A percentile compares a stretch with the other conserved stretches of the same genome.
These are phyloP conservation scores for Lentithecium fluviatile DNA, from an alignment of 495 filamentous ascomycete genomes.

Conservation along the genomic window DNA sequence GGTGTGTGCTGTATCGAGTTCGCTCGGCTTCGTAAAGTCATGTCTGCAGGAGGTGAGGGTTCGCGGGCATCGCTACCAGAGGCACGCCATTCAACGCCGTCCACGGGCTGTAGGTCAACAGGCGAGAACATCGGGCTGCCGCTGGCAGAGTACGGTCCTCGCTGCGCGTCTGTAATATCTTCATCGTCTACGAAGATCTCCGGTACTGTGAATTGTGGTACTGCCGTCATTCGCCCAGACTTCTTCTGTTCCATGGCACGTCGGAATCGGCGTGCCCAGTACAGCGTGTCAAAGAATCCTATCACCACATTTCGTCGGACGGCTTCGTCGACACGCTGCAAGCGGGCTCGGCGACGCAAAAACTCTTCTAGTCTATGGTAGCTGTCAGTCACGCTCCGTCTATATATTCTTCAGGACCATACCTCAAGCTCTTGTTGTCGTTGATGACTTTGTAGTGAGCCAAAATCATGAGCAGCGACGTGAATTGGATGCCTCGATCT, in stretches of 20 bases:
- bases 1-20: conserved; percentile 43
- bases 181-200: conserved; percentile 85
- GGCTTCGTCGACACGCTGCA: conserved; percentile 95
- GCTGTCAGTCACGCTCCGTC: conserved; percentile 23
- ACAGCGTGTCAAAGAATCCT: conserved; percentile 95
- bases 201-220: conserved; percentile 81
- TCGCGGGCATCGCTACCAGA: conserved; percentile 31
- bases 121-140: conserved; percentile 33
- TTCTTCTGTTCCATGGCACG: conserved; percentile 64
- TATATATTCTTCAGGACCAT: conserved; percentile 32
- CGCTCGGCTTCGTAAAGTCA: conserved; percentile 39
- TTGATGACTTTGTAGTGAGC: conserved; percentile 99
- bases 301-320: conserved; percentile 83
- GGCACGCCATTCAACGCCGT: conserved; percentile 23
- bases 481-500: conserved; percentile 86
- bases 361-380: conserved; percentile 78
- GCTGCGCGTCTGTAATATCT: conserved; percentile 43
- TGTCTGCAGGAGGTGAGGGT: conserved; percentile 26
- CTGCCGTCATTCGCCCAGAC: conserved; percentile 67
- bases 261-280: conserved; percentile 82
- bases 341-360: conserved; percentile 79
- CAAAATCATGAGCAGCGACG: conserved; percentile 90
- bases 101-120: conserved; percentile 26
- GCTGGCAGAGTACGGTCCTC: conserved; percentile 39
- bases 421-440: conserved; percentile 91